Percentiles rank a stretch among this genome's conserved stretches.
These are phyloP conservation scores for Cyberlindnera mrakii DNA, from an alignment of 805 yeast genomes.

Conservation along the genomic window DNA sequence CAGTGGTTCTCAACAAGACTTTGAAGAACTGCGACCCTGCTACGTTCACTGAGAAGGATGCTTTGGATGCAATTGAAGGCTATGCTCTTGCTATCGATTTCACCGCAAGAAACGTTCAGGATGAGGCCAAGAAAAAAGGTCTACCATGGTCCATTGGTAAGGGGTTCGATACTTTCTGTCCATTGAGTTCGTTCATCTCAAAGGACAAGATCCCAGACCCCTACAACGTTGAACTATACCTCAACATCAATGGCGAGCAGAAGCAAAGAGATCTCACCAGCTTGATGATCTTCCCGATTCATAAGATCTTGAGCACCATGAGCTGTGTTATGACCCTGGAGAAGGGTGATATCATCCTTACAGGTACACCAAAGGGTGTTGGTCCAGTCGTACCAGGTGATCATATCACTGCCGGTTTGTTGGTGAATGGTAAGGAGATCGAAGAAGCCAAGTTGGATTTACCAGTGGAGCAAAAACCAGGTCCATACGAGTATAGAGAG, in stretches of 20 bases:
- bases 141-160: conserved; percentile 96
- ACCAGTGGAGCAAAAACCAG: conserved; percentile 40
- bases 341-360: conserved; percentile 84
- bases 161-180: conserved; percentile 94
- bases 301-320: conserved; percentile 71
- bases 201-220: conserved; percentile 65
- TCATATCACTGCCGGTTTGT: conserved; percentile 55
- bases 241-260: conserved; percentile 63
- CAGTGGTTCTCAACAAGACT: conserved; percentile 60
- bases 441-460: conserved; percentile 36
- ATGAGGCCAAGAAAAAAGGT: conserved; percentile 88
- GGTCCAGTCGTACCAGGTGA: conserved; percentile 82
- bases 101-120: conserved; percentile 95
- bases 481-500: conserved; percentile 51
- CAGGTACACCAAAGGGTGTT: conserved; percentile 99
- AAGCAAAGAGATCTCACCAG: conserved; percentile 72
- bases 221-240: conserved; percentile 54
- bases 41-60: conserved; percentile 55
- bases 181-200: conserved; percentile 71
- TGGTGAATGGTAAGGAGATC: conserved; percentile 48
- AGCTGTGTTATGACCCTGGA: conserved; percentile 87
- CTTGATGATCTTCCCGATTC: conserved; percentile 86
- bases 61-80: conserved; percentile 75
- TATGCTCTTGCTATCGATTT: conserved; percentile 87
- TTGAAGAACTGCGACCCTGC: conserved; percentile 55